These are phyloP conservation scores for Ceratocystiopsis sp. DNA, from an alignment of 2,329 filamentous ascomycete species.

Conservation along the genomic window DNA sequence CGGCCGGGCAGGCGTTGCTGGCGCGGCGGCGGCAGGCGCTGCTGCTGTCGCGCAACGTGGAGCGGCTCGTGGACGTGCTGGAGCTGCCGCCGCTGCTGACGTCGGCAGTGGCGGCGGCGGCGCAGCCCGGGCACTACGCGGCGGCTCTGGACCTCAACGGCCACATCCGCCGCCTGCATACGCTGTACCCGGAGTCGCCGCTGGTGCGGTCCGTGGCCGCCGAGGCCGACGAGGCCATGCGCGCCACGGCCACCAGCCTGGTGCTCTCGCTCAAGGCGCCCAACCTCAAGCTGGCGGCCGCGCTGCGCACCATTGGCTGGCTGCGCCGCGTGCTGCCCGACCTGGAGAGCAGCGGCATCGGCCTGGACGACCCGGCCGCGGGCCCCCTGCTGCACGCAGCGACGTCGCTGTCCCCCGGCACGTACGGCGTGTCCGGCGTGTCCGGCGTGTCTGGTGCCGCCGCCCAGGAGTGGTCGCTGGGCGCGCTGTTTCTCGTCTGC, in stretches of 20 bases:
- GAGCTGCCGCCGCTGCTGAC: conserved; percentile 76
- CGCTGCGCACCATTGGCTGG: conserved; percentile 84
- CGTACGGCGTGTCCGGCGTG: too few species aligned
- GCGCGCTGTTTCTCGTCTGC: conserved; percentile 75
- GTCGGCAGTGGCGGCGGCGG: conserved; percentile 49
- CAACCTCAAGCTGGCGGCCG: conserved; percentile 71
- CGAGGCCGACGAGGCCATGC: conserved; percentile 77
- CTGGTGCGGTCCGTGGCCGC: conserved; percentile 55
- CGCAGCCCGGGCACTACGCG: conserved; percentile 57
- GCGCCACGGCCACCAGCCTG: conserved; percentile 71
- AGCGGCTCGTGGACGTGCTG: conserved; percentile 76
- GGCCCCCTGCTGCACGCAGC: background rate
- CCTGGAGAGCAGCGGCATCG: conserved; percentile 29
- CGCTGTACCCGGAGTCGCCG: conserved; percentile 63
- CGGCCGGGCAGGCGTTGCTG: conserved; percentile 27
- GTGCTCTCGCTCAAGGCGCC: conserved; percentile 61
- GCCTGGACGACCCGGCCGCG: too few species aligned
- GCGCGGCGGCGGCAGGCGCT: conserved; percentile 62
- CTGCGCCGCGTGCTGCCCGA: conserved; percentile 75
- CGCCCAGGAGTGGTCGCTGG: conserved; percentile 49
- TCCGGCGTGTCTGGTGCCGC: conserved; percentile 9
- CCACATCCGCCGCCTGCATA: conserved; percentile 77
- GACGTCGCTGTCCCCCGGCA: background rate
- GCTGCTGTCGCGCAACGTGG: conserved; percentile 69
- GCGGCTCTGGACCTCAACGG: conserved; percentile 80